phyloP scores from a whole-genome alignment of 2,329 filamentous ascomycete species.

The Colletotrichum chlorophyti region DNA sequence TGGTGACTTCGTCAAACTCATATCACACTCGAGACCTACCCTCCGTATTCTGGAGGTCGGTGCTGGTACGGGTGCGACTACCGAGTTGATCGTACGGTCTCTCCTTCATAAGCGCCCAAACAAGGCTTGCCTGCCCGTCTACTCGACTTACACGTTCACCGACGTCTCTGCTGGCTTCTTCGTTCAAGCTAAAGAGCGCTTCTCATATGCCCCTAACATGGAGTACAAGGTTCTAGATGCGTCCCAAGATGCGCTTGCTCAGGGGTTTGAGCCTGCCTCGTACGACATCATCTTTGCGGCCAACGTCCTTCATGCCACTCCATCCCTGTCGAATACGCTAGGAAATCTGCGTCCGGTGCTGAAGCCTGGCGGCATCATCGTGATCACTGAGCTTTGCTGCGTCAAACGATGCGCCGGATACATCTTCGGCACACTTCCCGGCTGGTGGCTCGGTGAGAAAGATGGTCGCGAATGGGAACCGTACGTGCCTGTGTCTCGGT shows the following conservation, averaged over 20 bases:
- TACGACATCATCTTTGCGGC: slow-evolving; percentile 40
- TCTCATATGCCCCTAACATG: slow-evolving; percentile 30
- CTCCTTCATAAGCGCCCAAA: background rate
- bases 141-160: slow-evolving; percentile 36
- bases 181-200: slow-evolving; percentile 34
- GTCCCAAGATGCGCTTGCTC: slow-evolving; percentile 33
- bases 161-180: slow-evolving; percentile 39
- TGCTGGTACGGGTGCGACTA: slow-evolving; percentile 18
- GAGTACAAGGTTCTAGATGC: slow-evolving; percentile 38
- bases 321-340: slow-evolving; percentile 31
- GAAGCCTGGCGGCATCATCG: slow-evolving; percentile 38
- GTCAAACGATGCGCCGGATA: slow-evolving; percentile 34
- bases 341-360: slow-evolving; percentile 35
- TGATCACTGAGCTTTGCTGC: slow-evolving; percentile 7
- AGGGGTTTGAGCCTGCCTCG: slow-evolving; percentile 34
- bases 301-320: slow-evolving; percentile 38
- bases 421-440: slow-evolving; percentile 36
- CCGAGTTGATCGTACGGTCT: background rate
- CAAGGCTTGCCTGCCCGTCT: background rate
- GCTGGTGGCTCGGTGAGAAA: slow-evolving; percentile 43
- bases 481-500: slow-evolving; percentile 31
- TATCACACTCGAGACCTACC: slow-evolving; percentile 34
- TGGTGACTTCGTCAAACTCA: slow-evolving; percentile 9
- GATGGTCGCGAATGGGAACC: slow-evolving; percentile 36
- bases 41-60: slow-evolving; percentile 41